Base-by-base conservation (phyloP, 1,139 yeast genomes). In the Hyphopichia fennica region DNA sequence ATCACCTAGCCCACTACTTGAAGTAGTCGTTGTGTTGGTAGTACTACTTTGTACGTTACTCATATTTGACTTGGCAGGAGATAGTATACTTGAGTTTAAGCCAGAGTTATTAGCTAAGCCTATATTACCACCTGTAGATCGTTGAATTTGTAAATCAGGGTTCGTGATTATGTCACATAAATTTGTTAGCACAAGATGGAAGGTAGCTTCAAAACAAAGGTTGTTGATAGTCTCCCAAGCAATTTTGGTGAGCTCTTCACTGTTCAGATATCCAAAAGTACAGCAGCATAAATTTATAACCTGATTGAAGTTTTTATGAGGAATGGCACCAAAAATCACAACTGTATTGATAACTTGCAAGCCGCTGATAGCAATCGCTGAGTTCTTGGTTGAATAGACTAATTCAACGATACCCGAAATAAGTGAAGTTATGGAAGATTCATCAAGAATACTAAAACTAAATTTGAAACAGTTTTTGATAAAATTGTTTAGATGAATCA, bases 261-360 rank as follows among this genome's bases (percentile, higher is more conserved):
- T 69, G 20, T 71, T 48, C 10, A 66, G 59, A 16, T 67, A 52
- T 0, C 81, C 76, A 40, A 60, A 57, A 3, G 53, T 39, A 18
- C 54, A 52, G 44, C 86, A 77, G 4, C 84, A 52, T 11, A 80
- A 69, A 35, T 69, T 71, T 3, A 82, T 54, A 1, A 72, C 60
- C 16, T 65, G 63, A 39, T 58, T 57, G 29, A 79, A 54, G 30
- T 63, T 57, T 1, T 62, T 54, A 8, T 61, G 47, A 0, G 87
- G 86, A 2, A 82, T 56, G 22, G 61, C 55, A 1, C 84, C 82
- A 47, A 68, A 76, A 1, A 72, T 54, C 39, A 78, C 64, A 3
- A 78, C 63, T 0, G 79, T 61, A 38, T 76, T 75, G 17, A 84
- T 52, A 9, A 81, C 48, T 2, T 65, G 67, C n/a, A 82, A 54